phyloP scores from a whole-genome alignment of 2,329 filamentous ascomycete genomes.

The Fusarium sp. region DNA sequence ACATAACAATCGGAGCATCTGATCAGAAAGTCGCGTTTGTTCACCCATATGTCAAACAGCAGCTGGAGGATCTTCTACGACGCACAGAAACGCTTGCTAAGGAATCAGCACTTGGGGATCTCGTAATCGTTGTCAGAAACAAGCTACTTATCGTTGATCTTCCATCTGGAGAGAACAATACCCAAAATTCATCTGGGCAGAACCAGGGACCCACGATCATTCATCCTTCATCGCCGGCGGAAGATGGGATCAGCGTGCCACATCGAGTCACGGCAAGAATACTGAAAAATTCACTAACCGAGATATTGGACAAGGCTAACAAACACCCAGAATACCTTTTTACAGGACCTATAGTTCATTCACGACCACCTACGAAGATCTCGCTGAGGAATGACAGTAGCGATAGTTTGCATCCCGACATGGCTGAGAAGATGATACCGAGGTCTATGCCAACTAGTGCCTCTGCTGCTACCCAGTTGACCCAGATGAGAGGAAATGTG shows the following conservation, averaged over 20 bases:
- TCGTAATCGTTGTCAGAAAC: not conserved
- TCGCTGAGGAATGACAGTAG: not conserved
- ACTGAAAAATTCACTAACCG: not conserved
- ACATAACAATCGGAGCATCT: not conserved
- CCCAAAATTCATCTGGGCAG: not conserved
- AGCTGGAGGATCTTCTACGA: not conserved
- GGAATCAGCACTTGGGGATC: not conserved
- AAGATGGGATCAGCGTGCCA: not conserved
- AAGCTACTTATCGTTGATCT: slow-evolving; percentile 4
- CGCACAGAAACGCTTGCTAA: too few species aligned
- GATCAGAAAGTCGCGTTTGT: not conserved
- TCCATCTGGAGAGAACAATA: not conserved
- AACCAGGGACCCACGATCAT: not conserved
- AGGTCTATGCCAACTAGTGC: not conserved
- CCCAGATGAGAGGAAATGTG: slow-evolving; percentile 16
- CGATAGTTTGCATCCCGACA: slow-evolving; percentile 1
- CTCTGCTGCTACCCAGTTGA: not conserved
- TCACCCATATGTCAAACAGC: not conserved
- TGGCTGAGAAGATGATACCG: not conserved
- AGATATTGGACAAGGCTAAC: slow-evolving; percentile 1
- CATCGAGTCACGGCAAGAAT: not conserved
- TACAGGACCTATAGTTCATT: not conserved
- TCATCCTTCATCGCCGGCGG: not conserved
- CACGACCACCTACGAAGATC: not conserved
- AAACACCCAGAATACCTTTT: not conserved